Evolutionary conservation across 2,329 filamentous ascomycete genomes (phyloP), one percentile per base, ranked within the genome.

Genomic region (Achaetomium macrosporum): DNA sequence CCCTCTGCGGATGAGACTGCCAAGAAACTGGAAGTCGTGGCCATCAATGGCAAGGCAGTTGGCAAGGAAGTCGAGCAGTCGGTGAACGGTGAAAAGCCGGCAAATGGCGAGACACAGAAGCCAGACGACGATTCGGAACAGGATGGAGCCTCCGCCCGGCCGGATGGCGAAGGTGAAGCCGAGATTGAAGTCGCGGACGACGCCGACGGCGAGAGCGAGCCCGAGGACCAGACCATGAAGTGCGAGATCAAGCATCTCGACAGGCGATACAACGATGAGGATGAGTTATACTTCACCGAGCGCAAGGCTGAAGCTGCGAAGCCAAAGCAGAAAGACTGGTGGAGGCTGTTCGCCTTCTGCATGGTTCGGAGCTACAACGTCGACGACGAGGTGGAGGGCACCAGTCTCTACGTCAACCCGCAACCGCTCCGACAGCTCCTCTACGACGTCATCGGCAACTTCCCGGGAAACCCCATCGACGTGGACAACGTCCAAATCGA

Each of bases 341-440:
- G 64, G 63, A 59, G 57, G 10, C 41, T 61, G 7, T 68, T 58
- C 43, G 63, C 66, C n/a, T 65, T 66, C 39, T 68, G 65, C 50
- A 36, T 67, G 7, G 63, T 67, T 17, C 43, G 59, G 1, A 42
- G 57, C 33, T 64, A 60, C 40, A 54, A 63, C 20, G 48, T 51
- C 7, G 53, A 61, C 5, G 55, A 42, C 3, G 54, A 64, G 6
- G 41, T 59, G 9, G 56, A 60, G n/a, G 56, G 48, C 36, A 64
- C 60, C 8, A 52, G 55, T 3, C 47, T 69, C 16, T 64, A 65
- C 45, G 59, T 69, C 36, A 66, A 69, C 47, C 48, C 63, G 11
- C 55, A 59, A 33, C 61, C 64, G 10, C 57, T 69, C 25, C 58
- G 61, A n/a, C 59, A 65, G 44, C 59, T 65, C 2, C 58, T 64